Base-by-base conservation (phyloP, 805 yeast species). In the Ogataea nakhonphanomensis region DNA sequence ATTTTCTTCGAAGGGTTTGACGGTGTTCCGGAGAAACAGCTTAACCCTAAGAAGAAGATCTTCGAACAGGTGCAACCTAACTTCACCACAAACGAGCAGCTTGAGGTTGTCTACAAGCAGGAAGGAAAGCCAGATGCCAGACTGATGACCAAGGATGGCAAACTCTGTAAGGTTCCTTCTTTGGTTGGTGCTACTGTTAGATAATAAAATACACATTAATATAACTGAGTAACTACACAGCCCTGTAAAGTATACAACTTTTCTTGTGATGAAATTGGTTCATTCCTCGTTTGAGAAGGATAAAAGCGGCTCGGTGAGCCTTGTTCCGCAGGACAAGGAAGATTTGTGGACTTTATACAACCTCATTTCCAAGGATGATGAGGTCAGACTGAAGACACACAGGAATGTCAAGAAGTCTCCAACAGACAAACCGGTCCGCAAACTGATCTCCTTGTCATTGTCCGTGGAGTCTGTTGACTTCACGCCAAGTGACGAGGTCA, bases 1-100 rank as follows among this genome's bases (percentile, higher is more conserved):
- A 74, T 93, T 48, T 91, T 87, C 78, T 93, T 93, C 58, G 96
- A 89, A 69, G 95, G 88, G 43, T 89, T 71, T 64, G 84, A 88
- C 58, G 86, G 88, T 51, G 80, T 78, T 40, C 98, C 99, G 51
- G 95, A 89, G 67, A 78, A 86, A 58, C 91, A 81, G 59, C 73
- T 93, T 67, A 91, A 91, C 71, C 98, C 99, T 56, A 93, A 93
- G 82, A 93, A 93, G 84, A 93, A 93, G 77, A 73, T 90, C 48
- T 93, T 96, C 95, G 99, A 93, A 75, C 76, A 90, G 38, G 72
- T 85, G 50, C 99, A 93, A 74, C 98, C 97, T 37, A 73, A 75
- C 45, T 90, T 93, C 74, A 71, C 91, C 43, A 91, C 98, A 23
- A 79, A 72, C 51, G 93, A 79, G 29, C 68, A 70, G 35, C 73